Percentiles rank a stretch among this genome's conserved stretches.
Evolutionary conservation across 148 eudicot genomes (phyloP).

Genomic region (Persicaria maculosa): DNA sequence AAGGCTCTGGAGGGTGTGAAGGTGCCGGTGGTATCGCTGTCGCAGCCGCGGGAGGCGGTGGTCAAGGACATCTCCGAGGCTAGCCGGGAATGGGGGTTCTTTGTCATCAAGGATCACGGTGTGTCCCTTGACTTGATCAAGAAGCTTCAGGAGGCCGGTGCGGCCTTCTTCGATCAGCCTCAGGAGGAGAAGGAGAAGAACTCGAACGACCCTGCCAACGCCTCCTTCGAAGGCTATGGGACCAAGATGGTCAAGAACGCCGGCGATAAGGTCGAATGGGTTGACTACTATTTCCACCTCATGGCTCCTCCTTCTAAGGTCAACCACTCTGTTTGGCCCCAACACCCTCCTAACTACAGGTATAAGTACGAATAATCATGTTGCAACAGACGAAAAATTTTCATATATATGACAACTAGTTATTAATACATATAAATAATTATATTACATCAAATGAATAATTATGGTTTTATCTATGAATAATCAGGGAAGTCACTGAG

Average conservation of each 20-base stretch:
- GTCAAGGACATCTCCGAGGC: slow-evolving; percentile 26
- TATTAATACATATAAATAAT: too few relatives aligned
- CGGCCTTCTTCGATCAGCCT: slow-evolving; percentile 27
- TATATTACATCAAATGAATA: too few relatives aligned
- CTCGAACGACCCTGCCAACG: slow-evolving; percentile 32
- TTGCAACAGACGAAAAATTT: too few relatives aligned
- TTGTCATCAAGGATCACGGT: slow-evolving; percentile 27
- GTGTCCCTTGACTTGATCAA: slow-evolving; percentile 17
- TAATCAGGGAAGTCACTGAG: slow-evolving; percentile 29
- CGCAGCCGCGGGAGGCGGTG: slow-evolving; percentile 20
- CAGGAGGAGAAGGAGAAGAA: slow-evolving; percentile 33
- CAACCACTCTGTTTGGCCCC: slow-evolving; percentile 33
- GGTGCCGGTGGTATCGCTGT: slow-evolving; percentile 30
- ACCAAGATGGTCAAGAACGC: slow-evolving; percentile 30
- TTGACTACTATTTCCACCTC: slow-evolving; percentile 37
- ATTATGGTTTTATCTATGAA: background rate
- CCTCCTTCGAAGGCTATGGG: slow-evolving; percentile 36
- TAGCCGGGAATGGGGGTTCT: slow-evolving; percentile 33
- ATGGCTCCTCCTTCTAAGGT: slow-evolving; percentile 37
- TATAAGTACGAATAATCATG: background rate
- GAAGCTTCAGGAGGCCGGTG: slow-evolving; percentile 23
- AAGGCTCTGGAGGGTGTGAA: slow-evolving; percentile 30
- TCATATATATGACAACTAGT: too few relatives aligned
- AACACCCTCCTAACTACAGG: slow-evolving; percentile 32
- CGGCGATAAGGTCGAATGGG: slow-evolving; percentile 36